phyloP scores from a whole-genome alignment of 129 eudicot species.

The Glebionis coronaria region DNA sequence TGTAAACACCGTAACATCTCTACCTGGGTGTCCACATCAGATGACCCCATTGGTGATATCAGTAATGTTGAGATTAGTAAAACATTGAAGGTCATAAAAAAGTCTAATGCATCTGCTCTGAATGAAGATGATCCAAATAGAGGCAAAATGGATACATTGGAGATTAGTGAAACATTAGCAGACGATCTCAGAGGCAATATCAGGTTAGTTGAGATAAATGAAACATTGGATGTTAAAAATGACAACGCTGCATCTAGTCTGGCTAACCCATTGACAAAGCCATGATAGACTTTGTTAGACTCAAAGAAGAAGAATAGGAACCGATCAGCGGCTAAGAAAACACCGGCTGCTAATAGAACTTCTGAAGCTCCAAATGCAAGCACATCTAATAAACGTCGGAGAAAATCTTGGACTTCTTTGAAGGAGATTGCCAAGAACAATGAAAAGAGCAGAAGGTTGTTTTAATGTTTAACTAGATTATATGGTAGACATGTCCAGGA shows the following conservation, averaged over 20 bases:
- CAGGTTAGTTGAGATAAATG: neutral
- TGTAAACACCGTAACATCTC: neutral
- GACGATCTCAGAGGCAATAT: neutral
- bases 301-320: constrained; percentile 58
- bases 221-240: no score
- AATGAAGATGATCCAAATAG: neutral
- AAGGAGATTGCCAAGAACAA: constrained; percentile 62
- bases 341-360: constrained; percentile 25
- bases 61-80: no score
- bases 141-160: neutral
- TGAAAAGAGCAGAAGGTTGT: constrained; percentile 29
- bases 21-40: neutral
- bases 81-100: neutral
- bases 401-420: constrained; percentile 75
- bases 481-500: neutral
- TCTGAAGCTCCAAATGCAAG: constrained; percentile 21
- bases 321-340: constrained; percentile 50
- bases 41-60: no score
- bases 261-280: constrained; percentile 34
- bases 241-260: constrained; percentile 20
- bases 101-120: no score
- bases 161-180: neutral
- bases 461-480: constrained; percentile 16
- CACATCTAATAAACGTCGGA: constrained; percentile 48
- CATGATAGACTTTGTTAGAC: constrained; percentile 49